Evolutionary conservation across 192 early-diverging fungal genomes (phyloP).

Genomic region (Coemansia sp.): DNA sequence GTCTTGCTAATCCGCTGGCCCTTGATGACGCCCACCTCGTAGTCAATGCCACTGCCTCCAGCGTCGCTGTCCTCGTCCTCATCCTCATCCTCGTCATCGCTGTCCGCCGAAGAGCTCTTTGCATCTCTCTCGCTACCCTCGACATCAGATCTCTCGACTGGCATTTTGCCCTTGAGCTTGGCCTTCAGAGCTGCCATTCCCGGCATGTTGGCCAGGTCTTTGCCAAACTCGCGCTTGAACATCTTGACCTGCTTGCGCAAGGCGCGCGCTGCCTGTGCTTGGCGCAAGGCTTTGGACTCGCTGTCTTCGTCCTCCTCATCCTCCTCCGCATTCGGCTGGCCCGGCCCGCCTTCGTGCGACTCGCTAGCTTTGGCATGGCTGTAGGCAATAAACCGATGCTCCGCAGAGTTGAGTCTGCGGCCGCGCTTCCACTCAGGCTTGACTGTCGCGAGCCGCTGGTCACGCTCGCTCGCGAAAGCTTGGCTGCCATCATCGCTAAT

Average conservation of each 20-base stretch:
- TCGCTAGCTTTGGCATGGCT: conserved; percentile 14
- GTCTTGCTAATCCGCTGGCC: conserved; percentile 3
- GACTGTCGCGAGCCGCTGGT: neutral
- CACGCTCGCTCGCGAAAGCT: neutral
- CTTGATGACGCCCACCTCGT: neutral
- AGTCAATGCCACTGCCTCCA: neutral
- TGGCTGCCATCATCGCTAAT: neutral
- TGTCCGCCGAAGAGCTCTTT: neutral
- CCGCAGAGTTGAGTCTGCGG: conserved; percentile 1
- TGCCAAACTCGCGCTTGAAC: conserved; percentile 46
- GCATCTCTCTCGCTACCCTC: conserved; percentile 5
- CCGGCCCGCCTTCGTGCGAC: neutral
- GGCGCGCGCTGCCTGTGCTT: conserved; percentile 23
- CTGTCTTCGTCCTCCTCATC: conserved; percentile 22
- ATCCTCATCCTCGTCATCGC: neutral
- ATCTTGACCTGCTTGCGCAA: conserved; percentile 38
- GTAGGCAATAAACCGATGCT: neutral
- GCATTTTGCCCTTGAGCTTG: conserved; percentile 13
- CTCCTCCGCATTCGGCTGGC: neutral
- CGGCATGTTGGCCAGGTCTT: conserved; percentile 24
- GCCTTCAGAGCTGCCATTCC: conserved; percentile 26
- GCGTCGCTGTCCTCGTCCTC: neutral
- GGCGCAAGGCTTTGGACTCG: conserved; percentile 13
- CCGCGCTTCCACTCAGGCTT: conserved; percentile 2
- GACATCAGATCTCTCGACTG: neutral